Evolutionary conservation across 2,329 filamentous ascomycete genomes (phyloP).

Genomic region (Hypoxylon sp.): DNA sequence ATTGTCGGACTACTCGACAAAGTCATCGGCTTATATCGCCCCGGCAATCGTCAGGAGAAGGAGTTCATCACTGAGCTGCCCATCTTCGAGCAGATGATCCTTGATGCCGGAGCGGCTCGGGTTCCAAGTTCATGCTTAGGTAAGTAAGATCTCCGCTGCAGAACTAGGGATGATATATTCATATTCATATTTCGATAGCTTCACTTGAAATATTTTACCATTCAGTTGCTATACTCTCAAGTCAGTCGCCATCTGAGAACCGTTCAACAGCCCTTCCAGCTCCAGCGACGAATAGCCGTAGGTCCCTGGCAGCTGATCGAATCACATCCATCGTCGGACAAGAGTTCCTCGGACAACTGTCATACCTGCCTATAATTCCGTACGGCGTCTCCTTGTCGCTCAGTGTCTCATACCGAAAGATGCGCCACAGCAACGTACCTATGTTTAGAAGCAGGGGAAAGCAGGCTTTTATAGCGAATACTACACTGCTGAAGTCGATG

Average conservation of each 20-base stretch:
- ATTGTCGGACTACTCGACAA: slow-evolving; percentile 70
- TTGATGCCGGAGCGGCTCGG: slow-evolving; percentile 67
- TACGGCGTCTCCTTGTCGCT: slow-evolving; percentile 74
- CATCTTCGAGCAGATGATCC: slow-evolving; percentile 70
- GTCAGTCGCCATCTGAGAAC: slow-evolving; percentile 63
- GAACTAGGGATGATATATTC: slow-evolving; percentile 31
- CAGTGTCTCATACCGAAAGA: slow-evolving; percentile 74
- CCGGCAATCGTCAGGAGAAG: slow-evolving; percentile 64
- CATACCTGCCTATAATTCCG: slow-evolving; percentile 70
- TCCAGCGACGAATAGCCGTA: slow-evolving; percentile 68
- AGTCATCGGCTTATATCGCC: slow-evolving; percentile 73
- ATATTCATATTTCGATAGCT: slow-evolving; percentile 58
- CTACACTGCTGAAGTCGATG: slow-evolving; percentile 66
- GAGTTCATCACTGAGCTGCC: slow-evolving; percentile 67
- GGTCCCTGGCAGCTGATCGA: slow-evolving; percentile 70
- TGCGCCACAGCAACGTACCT: slow-evolving; percentile 72
- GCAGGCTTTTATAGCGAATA: slow-evolving; percentile 68
- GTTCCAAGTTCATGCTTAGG: slow-evolving; percentile 66
- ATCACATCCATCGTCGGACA: slow-evolving; percentile 69
- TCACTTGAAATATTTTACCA: slow-evolving; percentile 76
- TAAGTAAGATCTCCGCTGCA: slow-evolving; percentile 50
- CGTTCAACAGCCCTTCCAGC: slow-evolving; percentile 60
- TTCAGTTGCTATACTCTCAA: slow-evolving; percentile 74
- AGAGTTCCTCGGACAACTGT: slow-evolving; percentile 63
- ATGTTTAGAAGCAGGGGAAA: slow-evolving; percentile 72